phyloP scores from a whole-genome alignment of 1,284 basidiomycete genomes.

The Tylopilus sp. region DNA sequence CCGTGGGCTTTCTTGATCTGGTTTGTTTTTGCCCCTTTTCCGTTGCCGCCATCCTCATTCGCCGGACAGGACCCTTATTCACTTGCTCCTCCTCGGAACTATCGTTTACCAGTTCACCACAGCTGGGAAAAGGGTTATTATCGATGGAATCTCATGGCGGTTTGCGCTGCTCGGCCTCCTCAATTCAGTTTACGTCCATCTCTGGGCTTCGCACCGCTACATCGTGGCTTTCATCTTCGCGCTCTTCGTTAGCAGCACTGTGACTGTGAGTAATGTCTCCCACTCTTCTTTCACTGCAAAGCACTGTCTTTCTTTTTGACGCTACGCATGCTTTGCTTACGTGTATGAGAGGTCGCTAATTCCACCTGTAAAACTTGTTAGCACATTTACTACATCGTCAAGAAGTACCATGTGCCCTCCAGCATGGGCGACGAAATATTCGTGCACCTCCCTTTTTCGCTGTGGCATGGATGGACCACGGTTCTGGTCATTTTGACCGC shows the following conservation, averaged over 20 bases:
- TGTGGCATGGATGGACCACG: slow-evolving; percentile 96
- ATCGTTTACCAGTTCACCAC: no score
- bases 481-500: slow-evolving; percentile 89
- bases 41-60: no score
- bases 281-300: slow-evolving; percentile 90
- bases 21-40: slow-evolving; percentile 49
- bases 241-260: background rate
- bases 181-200: slow-evolving; percentile 88
- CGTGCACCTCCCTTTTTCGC: slow-evolving; percentile 88
- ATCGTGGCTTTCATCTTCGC: slow-evolving; percentile 59
- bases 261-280: background rate
- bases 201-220: slow-evolving; percentile 85
- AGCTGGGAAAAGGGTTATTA: slow-evolving; percentile 85
- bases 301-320: slow-evolving; percentile 86
- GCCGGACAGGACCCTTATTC: slow-evolving; percentile 9
- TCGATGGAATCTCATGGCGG: slow-evolving; percentile 91
- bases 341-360: no score
- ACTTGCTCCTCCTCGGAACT: no score
- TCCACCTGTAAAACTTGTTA: no score
- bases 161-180: slow-evolving; percentile 89
- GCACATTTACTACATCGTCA: slow-evolving; percentile 94
- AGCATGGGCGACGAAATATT: slow-evolving; percentile 81
- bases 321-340: slow-evolving; percentile 73
- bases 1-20: slow-evolving; percentile 90
- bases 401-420: slow-evolving; percentile 75